Base-by-base conservation (phyloP, 2,329 filamentous ascomycete species). In the Trichoderma endophyticum region DNA sequence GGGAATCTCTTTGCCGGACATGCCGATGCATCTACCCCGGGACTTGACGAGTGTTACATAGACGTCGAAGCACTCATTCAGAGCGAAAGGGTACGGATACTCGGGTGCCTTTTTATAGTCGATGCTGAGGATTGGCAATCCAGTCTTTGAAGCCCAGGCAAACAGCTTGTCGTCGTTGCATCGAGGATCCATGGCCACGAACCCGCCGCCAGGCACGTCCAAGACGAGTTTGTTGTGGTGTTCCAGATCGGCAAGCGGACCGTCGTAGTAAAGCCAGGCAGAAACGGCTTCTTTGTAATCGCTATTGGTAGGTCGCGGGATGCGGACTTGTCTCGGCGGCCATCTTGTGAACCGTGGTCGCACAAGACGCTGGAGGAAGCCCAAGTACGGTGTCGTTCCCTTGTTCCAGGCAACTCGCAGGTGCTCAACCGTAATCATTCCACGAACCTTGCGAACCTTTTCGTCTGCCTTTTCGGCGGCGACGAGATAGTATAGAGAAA, bases 401-500 rank as follows among this genome's bases (percentile, higher is more conserved):
- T 99, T 99, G 78, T 98, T 97, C 96, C 96, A 99, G 70, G 93
- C 93, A 8, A 98, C 91, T 6, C 96, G 89, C 77, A 99, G 81
- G 81, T 98, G 96, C 48, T 98, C 94, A 6, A 98, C 90, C 0
- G 95, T 98, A 77, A 98, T 83, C 74, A 92, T 92, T 15, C 91
- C 93, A 73, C 96, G 87, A 9, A 99, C 93, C 80, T 96, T 96
- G 74, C 95, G 89, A 15, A 98, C 95, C 83, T 98, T 98, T 82
- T 98, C 96, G 79, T 98, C 96, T 12, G 96, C 96, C 78, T 94
- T 92, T 81, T 98, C 95, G 0, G 96, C 94, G 15, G 95, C 94
- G 69, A 98, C 88, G 74, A 99, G 86, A 80, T 99, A 99, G 82
- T 97, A 99, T 12, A 92, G 79, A 0, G 93, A 93, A 81, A 98